Percentiles rank a stretch among this genome's conserved stretches.
Conservation (phyloP, 176 grass and related monocot species). For the Neostapfia colusana region DNA sequence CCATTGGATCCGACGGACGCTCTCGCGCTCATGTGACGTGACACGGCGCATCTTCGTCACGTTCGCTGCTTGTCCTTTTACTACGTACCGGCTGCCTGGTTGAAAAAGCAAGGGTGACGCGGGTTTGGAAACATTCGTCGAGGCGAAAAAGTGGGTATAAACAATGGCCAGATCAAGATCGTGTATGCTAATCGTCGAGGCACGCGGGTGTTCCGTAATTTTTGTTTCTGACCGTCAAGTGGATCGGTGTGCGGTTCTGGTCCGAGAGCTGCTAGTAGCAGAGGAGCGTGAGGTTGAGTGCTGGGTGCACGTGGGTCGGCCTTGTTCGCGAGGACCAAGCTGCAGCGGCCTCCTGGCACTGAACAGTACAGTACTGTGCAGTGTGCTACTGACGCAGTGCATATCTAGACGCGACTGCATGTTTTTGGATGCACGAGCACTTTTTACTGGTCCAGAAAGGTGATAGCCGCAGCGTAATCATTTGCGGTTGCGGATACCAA, state of each 20-base stretch:
- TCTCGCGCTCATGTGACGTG: slow-evolving; percentile 28
- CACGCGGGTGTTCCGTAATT: not conserved
- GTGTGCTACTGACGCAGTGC: not conserved
- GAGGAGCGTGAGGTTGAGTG: not conserved
- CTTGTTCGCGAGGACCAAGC: not conserved
- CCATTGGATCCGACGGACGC: slow-evolving; percentile 16
- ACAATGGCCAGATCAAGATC: slow-evolving; percentile 3
- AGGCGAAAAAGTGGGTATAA: not conserved
- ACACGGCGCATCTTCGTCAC: slow-evolving; percentile 8
- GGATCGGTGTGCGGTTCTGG: not conserved
- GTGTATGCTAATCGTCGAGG: not conserved
- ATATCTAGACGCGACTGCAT: not conserved
- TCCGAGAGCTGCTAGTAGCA: too few species aligned
- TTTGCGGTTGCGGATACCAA: not conserved
- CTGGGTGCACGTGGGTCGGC: not conserved
- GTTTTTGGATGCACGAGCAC: slow-evolving; percentile 14
- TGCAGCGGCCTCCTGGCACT: not conserved
- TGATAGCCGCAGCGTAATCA: not conserved
- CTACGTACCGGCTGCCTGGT: not conserved
- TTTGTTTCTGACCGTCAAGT: not conserved
- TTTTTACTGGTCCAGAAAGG: not conserved
- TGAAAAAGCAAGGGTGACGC: not conserved
- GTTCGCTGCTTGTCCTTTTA: slow-evolving; percentile 9
- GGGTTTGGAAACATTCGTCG: slow-evolving; percentile 22
- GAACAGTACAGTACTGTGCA: not conserved